Evolutionary conservation across 2,329 filamentous ascomycete genomes (phyloP), one percentile per base, ranked within the genome.

Genomic region (Proliferodiscus dingleyae): DNA sequence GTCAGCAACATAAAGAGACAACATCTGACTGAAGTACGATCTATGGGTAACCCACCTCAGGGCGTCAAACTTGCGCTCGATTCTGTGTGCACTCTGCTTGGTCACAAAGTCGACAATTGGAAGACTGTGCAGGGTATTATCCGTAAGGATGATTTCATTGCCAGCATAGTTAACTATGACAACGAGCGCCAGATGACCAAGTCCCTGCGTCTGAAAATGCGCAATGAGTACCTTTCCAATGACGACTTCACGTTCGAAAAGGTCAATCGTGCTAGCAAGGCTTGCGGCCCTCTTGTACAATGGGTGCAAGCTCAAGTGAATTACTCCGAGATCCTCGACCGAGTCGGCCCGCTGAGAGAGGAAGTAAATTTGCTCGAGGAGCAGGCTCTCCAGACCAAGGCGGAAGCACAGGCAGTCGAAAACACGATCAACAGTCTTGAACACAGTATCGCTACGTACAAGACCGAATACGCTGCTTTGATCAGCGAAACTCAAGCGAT

Each of bases 1-100:
- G 94, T 98, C 67, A 93, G 87, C 72, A 96, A 94, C 73, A 98
- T 98, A 73, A 98, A 97, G 74, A 83, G 87, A 63, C 89, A 95
- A 65, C 93, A 98, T 67, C 76, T 98, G 54, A 96, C 90, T 10
- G 93, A 98, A 81, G 91, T 98, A 41, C 83, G 93, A 63, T 95
- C 91, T 54, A 97, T 98, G 93, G 82, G 83, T 55, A 94, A 89
- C 60, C 93, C 93, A 5, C 93, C 93, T 7, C 76, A 82, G 56
- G 89, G 89, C 73, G 94, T 98, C 57, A 85, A 89, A 62, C 80
- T 97, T 57, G 89, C 93, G 2, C 76, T 98, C 47, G 91, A 97
- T 64, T 88, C 93, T n/a, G 94, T 98, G 5, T 97, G 93, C 71
- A 93, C 90, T 0, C 71, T 98, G 38, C 80, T 98, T 44, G 91